Base-by-base conservation (phyloP, 345 rosid genomes). In the Anastatica hierochuntica region DNA sequence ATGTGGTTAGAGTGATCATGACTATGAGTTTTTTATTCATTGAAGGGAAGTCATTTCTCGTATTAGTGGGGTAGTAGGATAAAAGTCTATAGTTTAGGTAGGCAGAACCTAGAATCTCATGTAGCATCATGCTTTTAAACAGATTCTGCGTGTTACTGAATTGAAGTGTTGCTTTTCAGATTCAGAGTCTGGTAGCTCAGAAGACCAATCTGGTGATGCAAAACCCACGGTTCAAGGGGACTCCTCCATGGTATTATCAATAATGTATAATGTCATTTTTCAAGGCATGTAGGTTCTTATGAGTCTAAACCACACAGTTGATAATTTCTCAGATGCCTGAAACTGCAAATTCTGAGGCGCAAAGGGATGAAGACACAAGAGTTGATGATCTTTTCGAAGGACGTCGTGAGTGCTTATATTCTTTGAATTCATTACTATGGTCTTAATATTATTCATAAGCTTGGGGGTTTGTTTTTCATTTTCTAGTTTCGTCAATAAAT, bases 101-200 rank as follows among this genome's bases (percentile, higher is more conserved):
- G 42, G 2, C 27, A 23, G 19, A 3, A 45, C n/a, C n/a, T n/a
- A n/a, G n/a, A 48, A 40, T 30, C 5, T 33, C 6, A 29, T 43
- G 47, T 43, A 34, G 48, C 10, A 23, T 15, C 49, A 44, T 23
- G 36, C n/a, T n/a, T n/a, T n/a, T n/a, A n/a, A n/a, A n/a, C n/a
- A n/a, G n/a, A 34, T 39, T 53, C 40, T 24, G 4, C 23, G 15
- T 57, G 43, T 45, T 47, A 53, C 33, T 54, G 51, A 53, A 13
- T 23, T 19, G 21, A n/a, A 14, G 34, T 60, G 40, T 53, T 60
- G 20, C 39, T 46, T 52, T 62, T 56, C 77, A 79, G 95, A 68
- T 72, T 77, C 88, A 19, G 94, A 76, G 12, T 67, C 81, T 50
- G 69, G 75, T 53, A 63, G 79, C 65, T 76, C 85, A 43, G 86